Percentiles rank a stretch among this genome's conserved stretches.
These are phyloP conservation scores for Olyra latifolia DNA, from an alignment of 176 grass and related monocot species.

Conservation along the genomic window DNA sequence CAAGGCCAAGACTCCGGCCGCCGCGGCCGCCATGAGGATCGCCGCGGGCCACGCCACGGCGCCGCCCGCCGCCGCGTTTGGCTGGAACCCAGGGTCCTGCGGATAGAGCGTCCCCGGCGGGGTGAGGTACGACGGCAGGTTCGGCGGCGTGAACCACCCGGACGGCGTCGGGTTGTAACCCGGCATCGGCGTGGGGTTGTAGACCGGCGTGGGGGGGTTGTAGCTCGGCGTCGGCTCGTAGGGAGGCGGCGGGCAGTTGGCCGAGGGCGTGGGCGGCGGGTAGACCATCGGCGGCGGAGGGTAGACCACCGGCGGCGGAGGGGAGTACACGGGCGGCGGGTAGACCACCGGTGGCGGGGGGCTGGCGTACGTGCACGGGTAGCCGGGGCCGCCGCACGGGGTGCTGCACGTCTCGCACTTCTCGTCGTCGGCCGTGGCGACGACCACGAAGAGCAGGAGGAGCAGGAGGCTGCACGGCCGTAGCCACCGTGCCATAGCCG, in stretches of 20 bases:
- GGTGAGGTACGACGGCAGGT: constrained; percentile 49
- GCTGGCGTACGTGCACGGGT: constrained; percentile 55
- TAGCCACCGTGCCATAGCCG: constrained; percentile 30
- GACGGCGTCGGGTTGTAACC: constrained; percentile 40
- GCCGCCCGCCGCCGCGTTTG: constrained; percentile 24
- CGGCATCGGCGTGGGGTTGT: constrained; percentile 2
- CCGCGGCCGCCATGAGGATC: not conserved
- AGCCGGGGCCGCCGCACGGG: constrained; percentile 55
- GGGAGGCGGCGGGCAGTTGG: constrained; percentile 56
- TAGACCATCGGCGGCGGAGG: constrained; percentile 23
- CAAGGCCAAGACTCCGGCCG: constrained; percentile 31
- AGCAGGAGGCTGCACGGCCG: not conserved
- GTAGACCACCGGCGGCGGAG: constrained; percentile 32
- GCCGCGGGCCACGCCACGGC: not conserved
- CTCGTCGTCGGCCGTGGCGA: constrained; percentile 21
- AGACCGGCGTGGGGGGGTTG: constrained; percentile 14
- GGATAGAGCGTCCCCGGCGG: constrained; percentile 66
- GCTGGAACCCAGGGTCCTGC: constrained; percentile 58
- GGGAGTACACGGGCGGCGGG: constrained; percentile 33
- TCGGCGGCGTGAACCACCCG: constrained; percentile 48
- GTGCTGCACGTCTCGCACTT: constrained; percentile 45
- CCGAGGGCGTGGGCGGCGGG: constrained; percentile 9
- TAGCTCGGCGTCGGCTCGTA: constrained; percentile 20
- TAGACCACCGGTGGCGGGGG: constrained; percentile 38
- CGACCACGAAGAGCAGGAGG: not conserved